Base-by-base conservation (phyloP, 2,329 filamentous ascomycete genomes). In the Colletotrichum zoysiae region DNA sequence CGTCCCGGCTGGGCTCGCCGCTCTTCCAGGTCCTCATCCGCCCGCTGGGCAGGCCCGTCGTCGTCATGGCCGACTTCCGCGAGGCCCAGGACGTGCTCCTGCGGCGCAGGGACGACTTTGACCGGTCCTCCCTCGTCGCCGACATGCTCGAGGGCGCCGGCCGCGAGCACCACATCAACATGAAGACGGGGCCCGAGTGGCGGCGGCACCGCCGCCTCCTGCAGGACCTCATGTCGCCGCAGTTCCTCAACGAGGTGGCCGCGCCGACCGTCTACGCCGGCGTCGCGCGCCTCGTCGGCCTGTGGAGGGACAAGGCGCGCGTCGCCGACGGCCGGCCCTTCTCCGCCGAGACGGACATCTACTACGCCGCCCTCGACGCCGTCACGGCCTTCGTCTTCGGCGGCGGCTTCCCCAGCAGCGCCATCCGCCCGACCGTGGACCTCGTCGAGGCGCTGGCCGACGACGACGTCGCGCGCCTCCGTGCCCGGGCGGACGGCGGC, bases 21-120 rank as follows among this genome's bases (percentile, higher is more conserved):
- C 79, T 88, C 68, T 76, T 83, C 7, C 87, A 89, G 74, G 77
- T 84, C 7, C 88, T 87, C 75, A 76, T 86, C 64, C 77, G 78
- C 8, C 85, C 86, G 0, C 79, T 86, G 20, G 73, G 75, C 1
- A 78, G 78, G 38, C 86, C 86, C 2, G 81, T 79, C 75, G 78
- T 88, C 0, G 67, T 88, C 5, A 73, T 88, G 5, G 78, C 80
- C 26, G 85, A 86, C 67, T 74, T 70, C 51, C 44, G 72, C 3
- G 72, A 74, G 51, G 55, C 74, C 7, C 82, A 85, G 74, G 84
- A 86, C 73, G 79, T 87, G 55, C 79, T 86, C 35, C 76, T 83
- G 6, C 81, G 84, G 1, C 81, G 84, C 18, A 82, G 81, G 58
- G 84, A 86, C 53, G 84, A 86, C 53, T 86, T 86, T 59, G 84